Percentiles rank a stretch among this genome's conserved stretches.
phyloP scores from a whole-genome alignment of 768 basidiomycete species.

The Lentinus brumalis region DNA sequence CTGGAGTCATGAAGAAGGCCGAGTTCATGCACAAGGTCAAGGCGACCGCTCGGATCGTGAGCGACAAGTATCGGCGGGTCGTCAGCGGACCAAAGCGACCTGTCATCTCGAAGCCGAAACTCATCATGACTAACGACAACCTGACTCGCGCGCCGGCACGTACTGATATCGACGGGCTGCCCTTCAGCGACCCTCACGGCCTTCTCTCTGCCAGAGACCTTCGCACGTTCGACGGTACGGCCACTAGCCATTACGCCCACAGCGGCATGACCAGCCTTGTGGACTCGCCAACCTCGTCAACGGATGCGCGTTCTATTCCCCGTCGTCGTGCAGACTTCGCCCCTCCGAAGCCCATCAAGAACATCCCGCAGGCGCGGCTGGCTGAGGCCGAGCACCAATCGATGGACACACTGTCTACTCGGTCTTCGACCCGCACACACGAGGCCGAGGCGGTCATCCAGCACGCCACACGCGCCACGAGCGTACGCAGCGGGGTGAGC shows the following conservation, averaged over 20 bases:
- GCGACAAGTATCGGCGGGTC: conserved; percentile 51
- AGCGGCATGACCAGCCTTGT: conserved; percentile 46
- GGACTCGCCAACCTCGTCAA: conserved; percentile 66
- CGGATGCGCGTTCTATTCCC: conserved; percentile 65
- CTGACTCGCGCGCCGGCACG: not conserved
- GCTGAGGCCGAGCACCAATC: conserved; percentile 35
- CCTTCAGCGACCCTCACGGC: conserved; percentile 6
- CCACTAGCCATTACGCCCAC: conserved; percentile 37
- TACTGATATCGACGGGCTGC: conserved; percentile 15
- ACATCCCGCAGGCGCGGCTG: conserved; percentile 35
- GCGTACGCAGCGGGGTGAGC: conserved; percentile 51
- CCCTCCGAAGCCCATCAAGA: conserved; percentile 50
- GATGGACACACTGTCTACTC: conserved; percentile 31
- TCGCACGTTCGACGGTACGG: conserved; percentile 44
- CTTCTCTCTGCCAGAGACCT: conserved; percentile 9
- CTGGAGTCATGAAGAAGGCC: conserved; percentile 67
- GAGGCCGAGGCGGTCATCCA: conserved; percentile 49
- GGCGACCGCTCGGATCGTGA: conserved; percentile 67
- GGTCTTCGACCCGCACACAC: conserved; percentile 36
- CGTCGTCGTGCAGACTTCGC: conserved; percentile 69
- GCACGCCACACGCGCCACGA: conserved; percentile 53
- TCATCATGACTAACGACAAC: conserved; percentile 31
- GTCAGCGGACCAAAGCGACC: conserved; percentile 34
- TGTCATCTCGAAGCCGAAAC: conserved; percentile 62
- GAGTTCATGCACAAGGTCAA: conserved; percentile 68